Conservation (phyloP, 1,284 basidiomycete genomes). For the Gymnopus androsaceus region DNA sequence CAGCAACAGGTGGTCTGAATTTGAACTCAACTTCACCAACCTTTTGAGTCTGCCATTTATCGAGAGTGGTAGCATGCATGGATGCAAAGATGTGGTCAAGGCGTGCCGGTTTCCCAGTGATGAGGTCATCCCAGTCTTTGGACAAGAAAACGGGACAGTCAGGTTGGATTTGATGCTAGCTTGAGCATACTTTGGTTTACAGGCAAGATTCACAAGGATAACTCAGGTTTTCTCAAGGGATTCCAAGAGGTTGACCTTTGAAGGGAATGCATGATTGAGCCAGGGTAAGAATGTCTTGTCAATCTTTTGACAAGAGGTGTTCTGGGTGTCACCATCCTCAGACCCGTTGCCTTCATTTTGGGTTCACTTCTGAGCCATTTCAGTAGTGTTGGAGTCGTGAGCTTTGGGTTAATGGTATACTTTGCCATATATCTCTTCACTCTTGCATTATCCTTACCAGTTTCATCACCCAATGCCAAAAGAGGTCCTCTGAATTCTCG, state of each 20-base stretch:
- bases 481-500: constrained; percentile 77
- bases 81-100: neutral
- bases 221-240: neutral
- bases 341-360: neutral
- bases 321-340: neutral
- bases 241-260: neutral
- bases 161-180: too few species aligned
- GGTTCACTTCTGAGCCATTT: neutral
- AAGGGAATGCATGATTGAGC: neutral
- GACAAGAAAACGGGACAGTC: too few species aligned
- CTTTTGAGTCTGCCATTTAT: too few species aligned
- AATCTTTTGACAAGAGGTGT: neutral
- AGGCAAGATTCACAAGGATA: neutral
- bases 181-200: neutral
- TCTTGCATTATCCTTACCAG: constrained; percentile 84
- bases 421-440: constrained; percentile 97
- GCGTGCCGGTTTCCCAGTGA: neutral
- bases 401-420: constrained; percentile 91
- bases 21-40: too few species aligned
- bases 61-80: too few species aligned
- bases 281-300: neutral
- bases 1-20: neutral
- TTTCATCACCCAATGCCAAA: constrained; percentile 58
- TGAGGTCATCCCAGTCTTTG: constrained; percentile 1
- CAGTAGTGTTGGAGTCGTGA: neutral